Evolutionary conservation across 2,329 filamentous ascomycete species (phyloP).

Genomic region (Diaporthe vexans): DNA sequence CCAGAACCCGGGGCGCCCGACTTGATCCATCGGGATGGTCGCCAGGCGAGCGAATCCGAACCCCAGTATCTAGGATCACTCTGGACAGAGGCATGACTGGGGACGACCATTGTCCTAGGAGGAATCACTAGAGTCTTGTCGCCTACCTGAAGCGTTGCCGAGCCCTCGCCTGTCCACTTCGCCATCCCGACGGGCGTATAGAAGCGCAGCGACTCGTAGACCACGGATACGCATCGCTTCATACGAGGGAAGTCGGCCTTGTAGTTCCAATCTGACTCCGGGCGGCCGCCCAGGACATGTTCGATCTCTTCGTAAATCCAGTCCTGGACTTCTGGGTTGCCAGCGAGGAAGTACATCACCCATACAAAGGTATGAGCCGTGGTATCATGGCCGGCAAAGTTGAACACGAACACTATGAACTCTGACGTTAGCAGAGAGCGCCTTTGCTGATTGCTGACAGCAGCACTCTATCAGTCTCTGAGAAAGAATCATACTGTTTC

Average conservation of each 20-base stretch:
- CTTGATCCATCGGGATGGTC: constrained; percentile 47
- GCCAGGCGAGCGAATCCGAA: constrained; percentile 44
- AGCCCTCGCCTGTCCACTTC: constrained; percentile 1
- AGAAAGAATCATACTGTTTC: constrained; percentile 51
- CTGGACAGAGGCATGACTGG: constrained; percentile 45
- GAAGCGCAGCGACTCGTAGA: constrained; percentile 59
- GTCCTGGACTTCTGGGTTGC: constrained; percentile 58
- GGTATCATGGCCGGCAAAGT: constrained; percentile 66
- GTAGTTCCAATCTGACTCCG: constrained; percentile 52
- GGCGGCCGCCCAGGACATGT: constrained; percentile 44
- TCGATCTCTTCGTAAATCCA: constrained; percentile 59
- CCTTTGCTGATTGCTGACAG: no score
- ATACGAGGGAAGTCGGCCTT: constrained; percentile 55
- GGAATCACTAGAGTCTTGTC: constrained; percentile 44
- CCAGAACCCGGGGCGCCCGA: neutral
- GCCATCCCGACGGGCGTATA: constrained; percentile 51
- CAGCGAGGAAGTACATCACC: constrained; percentile 58
- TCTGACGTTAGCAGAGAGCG: neutral
- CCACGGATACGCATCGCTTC: constrained; percentile 55
- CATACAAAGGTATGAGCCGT: constrained; percentile 61
- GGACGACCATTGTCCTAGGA: constrained; percentile 44
- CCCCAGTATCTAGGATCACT: constrained; percentile 48
- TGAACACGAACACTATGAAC: constrained; percentile 57
- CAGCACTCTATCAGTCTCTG: neutral
- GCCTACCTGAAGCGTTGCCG: constrained; percentile 35